These are phyloP conservation scores for Phialocephala subalpina DNA, from an alignment of 2,329 filamentous ascomycete species.

Conservation along the genomic window DNA sequence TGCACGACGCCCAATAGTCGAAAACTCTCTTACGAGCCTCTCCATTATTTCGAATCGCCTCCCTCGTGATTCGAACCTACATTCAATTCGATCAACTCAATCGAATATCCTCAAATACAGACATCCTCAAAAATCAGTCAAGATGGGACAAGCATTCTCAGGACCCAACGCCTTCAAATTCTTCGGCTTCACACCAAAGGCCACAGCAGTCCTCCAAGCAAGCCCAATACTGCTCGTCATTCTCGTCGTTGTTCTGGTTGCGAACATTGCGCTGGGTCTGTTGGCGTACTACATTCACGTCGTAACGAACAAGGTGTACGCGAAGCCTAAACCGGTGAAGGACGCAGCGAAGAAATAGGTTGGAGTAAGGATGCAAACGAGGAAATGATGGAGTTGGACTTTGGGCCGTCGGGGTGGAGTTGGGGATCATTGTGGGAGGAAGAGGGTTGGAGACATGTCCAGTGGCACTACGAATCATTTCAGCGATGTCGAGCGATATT, in stretches of 20 bases:
- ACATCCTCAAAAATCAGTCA: conserved; percentile 14
- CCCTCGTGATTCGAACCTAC: conserved; percentile 1
- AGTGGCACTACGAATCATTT: not conserved
- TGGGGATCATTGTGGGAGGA: not conserved
- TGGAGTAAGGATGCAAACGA: conserved; percentile 5
- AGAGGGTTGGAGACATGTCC: not conserved
- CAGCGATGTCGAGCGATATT: conserved; percentile 6
- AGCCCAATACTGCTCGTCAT: conserved; percentile 39
- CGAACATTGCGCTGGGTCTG: conserved; percentile 25
- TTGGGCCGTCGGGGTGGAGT: not conserved
- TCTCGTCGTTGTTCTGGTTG: conserved; percentile 37
- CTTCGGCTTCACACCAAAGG: conserved; percentile 43
- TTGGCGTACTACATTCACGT: conserved; percentile 41
- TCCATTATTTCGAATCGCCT: not conserved
- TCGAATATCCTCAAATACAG: too few species aligned
- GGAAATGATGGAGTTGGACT: conserved; percentile 6
- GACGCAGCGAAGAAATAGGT: conserved; percentile 33
- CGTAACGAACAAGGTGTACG: conserved; percentile 41
- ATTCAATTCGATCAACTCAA: not conserved
- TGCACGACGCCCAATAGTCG: not conserved
- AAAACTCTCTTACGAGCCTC: not conserved
- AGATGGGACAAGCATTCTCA: conserved; percentile 42
- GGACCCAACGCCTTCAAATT: conserved; percentile 46
- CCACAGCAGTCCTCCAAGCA: conserved; percentile 41
- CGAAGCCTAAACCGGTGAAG: conserved; percentile 42